Percentiles rank a stretch among this genome's conserved stretches.
phyloP scores from a whole-genome alignment of 495 filamentous ascomycete genomes.

The Podospora pseudoanserina region DNA sequence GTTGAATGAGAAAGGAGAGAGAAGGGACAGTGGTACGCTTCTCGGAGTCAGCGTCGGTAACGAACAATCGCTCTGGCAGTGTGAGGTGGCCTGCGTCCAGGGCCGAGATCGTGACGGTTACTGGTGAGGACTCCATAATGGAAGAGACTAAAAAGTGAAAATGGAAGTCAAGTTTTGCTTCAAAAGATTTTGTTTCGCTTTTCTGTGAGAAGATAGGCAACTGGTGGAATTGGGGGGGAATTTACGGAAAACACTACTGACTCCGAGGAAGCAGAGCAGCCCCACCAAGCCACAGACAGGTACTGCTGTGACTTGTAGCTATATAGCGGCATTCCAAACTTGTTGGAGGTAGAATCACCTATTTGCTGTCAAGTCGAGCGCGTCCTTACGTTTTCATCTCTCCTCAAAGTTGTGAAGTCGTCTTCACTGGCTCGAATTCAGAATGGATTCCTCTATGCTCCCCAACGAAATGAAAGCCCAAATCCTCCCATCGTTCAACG shows the following conservation, averaged over 20 bases:
- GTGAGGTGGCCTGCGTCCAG: conserved; percentile 33
- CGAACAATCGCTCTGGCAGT: conserved; percentile 37
- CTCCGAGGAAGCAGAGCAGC: too few relatives aligned
- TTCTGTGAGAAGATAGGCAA: too few relatives aligned
- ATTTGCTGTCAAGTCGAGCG: too few relatives aligned
- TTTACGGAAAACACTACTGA: too few relatives aligned
- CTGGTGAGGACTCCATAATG: conserved; percentile 10
- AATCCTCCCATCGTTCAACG: conserved; percentile 36
- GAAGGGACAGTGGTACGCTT: conserved; percentile 35
- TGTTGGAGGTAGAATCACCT: too few relatives aligned
- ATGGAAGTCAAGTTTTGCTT: not conserved
- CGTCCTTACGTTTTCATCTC: too few relatives aligned
- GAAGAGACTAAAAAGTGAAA: not conserved
- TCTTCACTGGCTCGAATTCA: not conserved
- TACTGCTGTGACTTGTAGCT: too few relatives aligned
- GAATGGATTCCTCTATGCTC: conserved; percentile 6
- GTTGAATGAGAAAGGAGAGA: conserved; percentile 38
- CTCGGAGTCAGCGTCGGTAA: conserved; percentile 32
- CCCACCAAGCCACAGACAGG: too few relatives aligned
- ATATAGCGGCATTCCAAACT: too few relatives aligned
- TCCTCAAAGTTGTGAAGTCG: too few relatives aligned
- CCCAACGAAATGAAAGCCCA: conserved; percentile 37
- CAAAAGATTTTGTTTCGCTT: too few relatives aligned
- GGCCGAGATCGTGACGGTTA: conserved; percentile 26
- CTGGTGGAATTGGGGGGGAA: too few relatives aligned